These are phyloP conservation scores for Cytospora leucostoma DNA, from an alignment of 2,329 filamentous ascomycete species.

Conservation along the genomic window DNA sequence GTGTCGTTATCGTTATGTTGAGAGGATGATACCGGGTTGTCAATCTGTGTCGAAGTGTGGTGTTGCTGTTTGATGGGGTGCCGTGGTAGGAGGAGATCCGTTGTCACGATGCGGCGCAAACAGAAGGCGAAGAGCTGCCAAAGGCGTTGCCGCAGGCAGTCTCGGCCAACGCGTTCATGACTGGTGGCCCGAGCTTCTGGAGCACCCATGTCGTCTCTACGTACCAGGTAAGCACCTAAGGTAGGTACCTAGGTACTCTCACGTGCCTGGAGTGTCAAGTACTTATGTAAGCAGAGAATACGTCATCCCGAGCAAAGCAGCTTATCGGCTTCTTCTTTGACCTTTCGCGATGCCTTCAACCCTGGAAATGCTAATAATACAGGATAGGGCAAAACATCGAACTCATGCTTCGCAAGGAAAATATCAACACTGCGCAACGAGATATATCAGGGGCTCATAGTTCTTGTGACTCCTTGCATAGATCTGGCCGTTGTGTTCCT, in stretches of 20 bases:
- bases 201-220: conserved; percentile 17
- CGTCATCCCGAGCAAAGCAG: conserved; percentile 10
- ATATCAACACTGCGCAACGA: not conserved
- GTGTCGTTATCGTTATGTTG: not conserved
- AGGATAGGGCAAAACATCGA: not conserved
- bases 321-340: not conserved
- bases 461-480: not conserved
- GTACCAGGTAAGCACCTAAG: no score
- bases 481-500: not conserved
- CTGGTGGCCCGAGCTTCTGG: conserved; percentile 24
- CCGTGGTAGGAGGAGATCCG: conserved; percentile 17
- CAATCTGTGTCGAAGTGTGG: not conserved
- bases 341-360: not conserved
- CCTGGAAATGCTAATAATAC: not conserved
- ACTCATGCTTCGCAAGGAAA: not conserved
- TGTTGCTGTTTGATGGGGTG: conserved; percentile 18
- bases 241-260: not conserved
- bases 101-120: conserved; percentile 27
- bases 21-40: not conserved
- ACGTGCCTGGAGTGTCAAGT: not conserved
- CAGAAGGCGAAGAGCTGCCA: conserved; percentile 25
- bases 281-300: conserved; percentile 17
- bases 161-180: conserved; percentile 24
- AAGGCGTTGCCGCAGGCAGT: conserved; percentile 28
- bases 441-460: not conserved